phyloP scores from a whole-genome alignment of 306 rosid genomes.

The Erythrophleum fordii region DNA sequence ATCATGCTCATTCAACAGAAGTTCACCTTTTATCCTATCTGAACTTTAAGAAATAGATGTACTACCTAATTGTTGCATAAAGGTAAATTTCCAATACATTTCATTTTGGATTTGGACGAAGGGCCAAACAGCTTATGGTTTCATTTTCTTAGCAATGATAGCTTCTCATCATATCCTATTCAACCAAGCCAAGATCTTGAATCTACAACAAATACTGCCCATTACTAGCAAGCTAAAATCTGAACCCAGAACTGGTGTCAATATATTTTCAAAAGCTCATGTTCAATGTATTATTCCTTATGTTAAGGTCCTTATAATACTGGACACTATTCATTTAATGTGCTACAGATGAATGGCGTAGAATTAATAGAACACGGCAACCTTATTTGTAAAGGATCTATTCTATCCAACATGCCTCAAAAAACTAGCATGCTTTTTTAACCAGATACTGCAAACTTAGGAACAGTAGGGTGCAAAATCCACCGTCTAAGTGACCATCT shows the following conservation, averaged over 20 bases:
- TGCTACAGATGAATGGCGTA: neutral
- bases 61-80: neutral
- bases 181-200: neutral
- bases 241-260: neutral
- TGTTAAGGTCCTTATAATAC: neutral
- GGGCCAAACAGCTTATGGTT: neutral
- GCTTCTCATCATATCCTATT: neutral
- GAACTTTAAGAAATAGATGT: neutral
- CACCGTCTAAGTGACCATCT: too few relatives aligned
- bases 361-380: neutral
- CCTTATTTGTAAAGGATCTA: neutral
- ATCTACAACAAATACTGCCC: neutral
- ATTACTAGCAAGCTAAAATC: neutral
- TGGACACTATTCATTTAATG: neutral
- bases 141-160: neutral
- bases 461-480: neutral
- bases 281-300: neutral
- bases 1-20: neutral
- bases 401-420: neutral
- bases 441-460: neutral
- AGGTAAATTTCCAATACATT: neutral
- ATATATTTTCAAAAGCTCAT: neutral
- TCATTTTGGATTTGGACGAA: neutral
- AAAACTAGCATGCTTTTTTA: neutral
- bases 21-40: neutral